phyloP scores from a whole-genome alignment of 2,329 filamentous ascomycete species.

The Apiospora saccharicola region DNA sequence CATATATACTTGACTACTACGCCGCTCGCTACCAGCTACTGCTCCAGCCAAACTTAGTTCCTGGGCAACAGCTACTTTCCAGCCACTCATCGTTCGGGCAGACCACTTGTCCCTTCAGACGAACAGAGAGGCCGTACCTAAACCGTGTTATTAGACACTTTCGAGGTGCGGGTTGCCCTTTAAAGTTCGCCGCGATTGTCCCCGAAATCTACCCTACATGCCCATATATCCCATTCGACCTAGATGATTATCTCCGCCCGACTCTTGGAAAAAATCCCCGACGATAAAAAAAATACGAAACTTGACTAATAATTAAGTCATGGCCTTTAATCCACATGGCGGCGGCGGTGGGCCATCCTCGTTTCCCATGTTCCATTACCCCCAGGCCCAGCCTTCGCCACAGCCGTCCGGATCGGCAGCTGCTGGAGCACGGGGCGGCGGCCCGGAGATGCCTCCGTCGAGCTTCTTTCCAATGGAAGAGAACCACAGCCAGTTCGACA shows the following conservation, averaged over 20 bases:
- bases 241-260: slow-evolving; percentile 9
- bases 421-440: slow-evolving; percentile 22
- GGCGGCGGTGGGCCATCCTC: slow-evolving; percentile 29
- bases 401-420: slow-evolving; percentile 22
- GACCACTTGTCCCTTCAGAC: background rate
- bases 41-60: slow-evolving; percentile 7
- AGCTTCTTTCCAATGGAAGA: slow-evolving; percentile 20
- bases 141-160: slow-evolving; percentile 23
- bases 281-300: background rate
- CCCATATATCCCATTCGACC: background rate
- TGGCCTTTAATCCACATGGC: slow-evolving; percentile 37
- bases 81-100: background rate
- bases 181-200: background rate
- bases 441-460: slow-evolving; percentile 35
- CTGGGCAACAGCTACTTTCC: slow-evolving; percentile 5
- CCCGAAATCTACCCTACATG: background rate
- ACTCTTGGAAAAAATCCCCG: background rate
- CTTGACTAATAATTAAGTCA: slow-evolving; percentile 24
- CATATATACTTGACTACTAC: slow-evolving; percentile 5
- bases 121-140: background rate
- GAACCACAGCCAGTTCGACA: slow-evolving; percentile 63
- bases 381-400: slow-evolving; percentile 36
- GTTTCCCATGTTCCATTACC: slow-evolving; percentile 36
- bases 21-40: slow-evolving; percentile 8
- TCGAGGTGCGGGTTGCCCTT: slow-evolving; percentile 11